A percentile compares a stretch with the other conserved stretches of the same genome.
Conservation (phyloP, 768 basidiomycete species). For the Leccinum rimulosum region DNA sequence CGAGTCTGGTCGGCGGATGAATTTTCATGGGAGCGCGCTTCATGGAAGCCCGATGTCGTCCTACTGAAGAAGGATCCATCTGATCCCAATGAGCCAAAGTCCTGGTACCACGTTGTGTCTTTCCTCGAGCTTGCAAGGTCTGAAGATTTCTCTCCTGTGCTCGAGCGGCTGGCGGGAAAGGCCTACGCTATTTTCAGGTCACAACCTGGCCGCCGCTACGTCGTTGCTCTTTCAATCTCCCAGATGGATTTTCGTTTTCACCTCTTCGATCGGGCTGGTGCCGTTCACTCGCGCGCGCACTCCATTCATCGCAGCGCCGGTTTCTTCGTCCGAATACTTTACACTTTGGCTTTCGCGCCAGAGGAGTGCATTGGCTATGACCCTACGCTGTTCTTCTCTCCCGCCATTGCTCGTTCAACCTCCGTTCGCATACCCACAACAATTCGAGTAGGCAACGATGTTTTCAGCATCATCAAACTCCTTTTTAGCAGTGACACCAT, state of each 20-base stretch:
- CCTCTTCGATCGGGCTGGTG: not conserved
- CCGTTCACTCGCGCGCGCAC: not conserved
- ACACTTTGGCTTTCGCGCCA: not conserved
- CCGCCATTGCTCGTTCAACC: not conserved
- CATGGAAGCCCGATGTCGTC: too few relatives aligned
- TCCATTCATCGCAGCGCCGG: not conserved
- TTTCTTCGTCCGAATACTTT: not conserved
- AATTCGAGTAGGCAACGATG: not conserved
- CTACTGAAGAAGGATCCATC: not conserved
- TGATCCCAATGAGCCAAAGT: not conserved
- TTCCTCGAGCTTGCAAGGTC: not conserved
- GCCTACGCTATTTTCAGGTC: not conserved
- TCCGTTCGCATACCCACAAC: not conserved
- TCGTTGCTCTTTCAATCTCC: not conserved
- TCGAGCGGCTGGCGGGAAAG: not conserved
- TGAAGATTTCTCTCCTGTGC: not conserved
- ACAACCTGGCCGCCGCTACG: not conserved
- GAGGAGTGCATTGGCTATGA: not conserved
- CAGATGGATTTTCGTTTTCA: not conserved
- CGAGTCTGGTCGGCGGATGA: not conserved
- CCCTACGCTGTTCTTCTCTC: not conserved
- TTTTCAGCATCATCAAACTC: not conserved
- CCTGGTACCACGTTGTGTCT: not conserved
- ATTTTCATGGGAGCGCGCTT: too few relatives aligned
- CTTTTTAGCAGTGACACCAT: not conserved